These are phyloP conservation scores for Corymbia calophylla DNA, from an alignment of 441 rosid genomes.

Conservation along the genomic window DNA sequence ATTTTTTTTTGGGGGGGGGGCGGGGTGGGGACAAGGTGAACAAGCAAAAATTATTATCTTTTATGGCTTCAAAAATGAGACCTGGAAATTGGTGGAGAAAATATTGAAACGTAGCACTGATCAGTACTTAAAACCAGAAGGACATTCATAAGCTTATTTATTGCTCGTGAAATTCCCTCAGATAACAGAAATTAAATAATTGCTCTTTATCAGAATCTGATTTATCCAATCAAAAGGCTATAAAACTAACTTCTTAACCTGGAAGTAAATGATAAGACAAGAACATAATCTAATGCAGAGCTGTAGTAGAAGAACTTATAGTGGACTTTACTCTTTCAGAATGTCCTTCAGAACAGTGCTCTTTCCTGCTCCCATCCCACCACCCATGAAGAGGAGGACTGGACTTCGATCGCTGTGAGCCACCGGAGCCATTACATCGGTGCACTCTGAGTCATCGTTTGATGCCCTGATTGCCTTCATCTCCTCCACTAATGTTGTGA, in stretches of 20 bases:
- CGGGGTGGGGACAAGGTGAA: not conserved
- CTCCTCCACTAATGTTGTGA: slow-evolving; percentile 85
- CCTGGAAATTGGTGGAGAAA: not conserved
- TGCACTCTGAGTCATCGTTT: slow-evolving; percentile 74
- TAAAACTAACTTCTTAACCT: not conserved
- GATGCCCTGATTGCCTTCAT: slow-evolving; percentile 93
- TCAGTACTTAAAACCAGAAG: not conserved
- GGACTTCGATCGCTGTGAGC: slow-evolving; percentile 90
- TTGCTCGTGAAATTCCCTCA: not conserved
- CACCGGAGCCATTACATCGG: slow-evolving; percentile 97
- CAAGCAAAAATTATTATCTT: not conserved
- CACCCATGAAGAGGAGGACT: slow-evolving; percentile 91
- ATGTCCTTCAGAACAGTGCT: slow-evolving; percentile 97
- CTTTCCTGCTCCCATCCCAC: slow-evolving; percentile 99
- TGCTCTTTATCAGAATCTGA: not conserved
- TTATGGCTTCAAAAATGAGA: not conserved
- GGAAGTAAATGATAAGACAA: not conserved
- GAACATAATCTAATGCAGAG: not conserved
- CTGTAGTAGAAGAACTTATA: not conserved
- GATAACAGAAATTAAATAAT: not conserved
- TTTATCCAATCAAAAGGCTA: not conserved
- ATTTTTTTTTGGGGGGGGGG: not conserved
- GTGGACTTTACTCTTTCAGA: slow-evolving; percentile 63
- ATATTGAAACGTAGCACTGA: not conserved
- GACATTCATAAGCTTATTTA: not conserved